phyloP scores from a whole-genome alignment of 805 yeast genomes.

The Kazachstania kunashirensis region DNA sequence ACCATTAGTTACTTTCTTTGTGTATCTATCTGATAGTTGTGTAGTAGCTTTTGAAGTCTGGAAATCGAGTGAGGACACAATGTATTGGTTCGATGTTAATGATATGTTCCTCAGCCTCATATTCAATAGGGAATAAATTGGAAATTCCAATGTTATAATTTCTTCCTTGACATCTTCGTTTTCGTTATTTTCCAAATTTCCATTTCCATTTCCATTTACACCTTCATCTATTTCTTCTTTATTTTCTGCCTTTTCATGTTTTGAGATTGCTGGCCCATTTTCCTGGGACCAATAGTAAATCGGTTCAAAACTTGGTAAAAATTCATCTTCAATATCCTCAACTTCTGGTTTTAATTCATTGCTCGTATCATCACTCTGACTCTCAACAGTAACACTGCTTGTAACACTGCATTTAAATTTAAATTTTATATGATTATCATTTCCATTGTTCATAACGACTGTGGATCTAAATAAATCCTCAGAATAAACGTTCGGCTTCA shows the following conservation, averaged over 20 bases:
- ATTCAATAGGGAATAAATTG: constrained; percentile 26
- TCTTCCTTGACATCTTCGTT: neutral
- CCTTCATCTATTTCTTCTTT: neutral
- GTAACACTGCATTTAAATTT: constrained; percentile 6
- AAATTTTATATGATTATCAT: constrained; percentile 20
- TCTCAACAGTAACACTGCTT: neutral
- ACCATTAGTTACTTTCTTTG: neutral
- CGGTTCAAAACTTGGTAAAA: constrained; percentile 23
- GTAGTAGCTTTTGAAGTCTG: constrained; percentile 23
- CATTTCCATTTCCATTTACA: neutral
- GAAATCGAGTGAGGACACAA: constrained; percentile 27
- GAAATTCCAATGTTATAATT: constrained; percentile 13
- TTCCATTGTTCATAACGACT: constrained; percentile 29
- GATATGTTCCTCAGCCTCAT: constrained; percentile 26
- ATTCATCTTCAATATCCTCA: constrained; percentile 10
- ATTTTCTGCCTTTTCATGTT: neutral
- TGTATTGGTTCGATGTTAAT: constrained; percentile 13
- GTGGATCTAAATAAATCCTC: constrained; percentile 21
- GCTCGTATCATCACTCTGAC: neutral
- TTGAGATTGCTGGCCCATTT: neutral
- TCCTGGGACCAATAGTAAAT: constrained; percentile 10
- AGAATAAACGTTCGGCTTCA: constrained; percentile 14
- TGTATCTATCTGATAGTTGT: constrained; percentile 11
- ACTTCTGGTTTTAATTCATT: neutral
- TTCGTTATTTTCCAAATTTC: neutral